Conservation (phyloP, 2,329 filamentous ascomycete genomes). For the Penicillium sp. region DNA sequence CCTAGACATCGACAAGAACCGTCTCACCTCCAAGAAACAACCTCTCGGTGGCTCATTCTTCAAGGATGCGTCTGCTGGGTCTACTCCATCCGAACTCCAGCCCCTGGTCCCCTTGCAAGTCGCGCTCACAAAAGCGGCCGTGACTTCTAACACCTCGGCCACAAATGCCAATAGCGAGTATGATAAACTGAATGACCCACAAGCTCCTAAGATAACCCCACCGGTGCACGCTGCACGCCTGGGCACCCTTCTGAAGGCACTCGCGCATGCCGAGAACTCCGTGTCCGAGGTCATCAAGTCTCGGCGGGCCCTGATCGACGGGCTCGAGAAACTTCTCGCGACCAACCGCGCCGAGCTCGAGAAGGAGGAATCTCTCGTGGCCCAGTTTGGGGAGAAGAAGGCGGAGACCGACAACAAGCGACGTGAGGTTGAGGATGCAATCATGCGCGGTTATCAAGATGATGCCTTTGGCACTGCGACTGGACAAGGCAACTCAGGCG, state of each 20-base stretch:
- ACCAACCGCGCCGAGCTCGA: conserved; percentile 70
- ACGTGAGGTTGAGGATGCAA: conserved; percentile 84
- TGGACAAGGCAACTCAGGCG: conserved; percentile 36
- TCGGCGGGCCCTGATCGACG: conserved; percentile 73
- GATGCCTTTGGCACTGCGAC: conserved; percentile 54
- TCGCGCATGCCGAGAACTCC: conserved; percentile 85
- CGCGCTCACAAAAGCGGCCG: conserved; percentile 70
- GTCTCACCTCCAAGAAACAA: conserved; percentile 56
- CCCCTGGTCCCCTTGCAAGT: conserved; percentile 75
- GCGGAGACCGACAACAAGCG: conserved; percentile 77
- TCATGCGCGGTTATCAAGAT: conserved; percentile 77
- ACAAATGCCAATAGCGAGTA: conserved; percentile 78
- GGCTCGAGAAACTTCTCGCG: conserved; percentile 78
- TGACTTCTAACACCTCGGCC: conserved; percentile 67
- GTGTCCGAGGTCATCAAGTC: conserved; percentile 89
- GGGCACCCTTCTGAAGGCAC: conserved; percentile 82
- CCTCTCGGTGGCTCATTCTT: conserved; percentile 71
- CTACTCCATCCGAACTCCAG: conserved; percentile 74
- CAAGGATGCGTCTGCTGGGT: conserved; percentile 53
- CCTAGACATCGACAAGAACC: conserved; percentile 59
- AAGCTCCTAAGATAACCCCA: conserved; percentile 69
- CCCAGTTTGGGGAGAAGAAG: conserved; percentile 67
- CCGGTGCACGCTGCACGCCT: conserved; percentile 91
- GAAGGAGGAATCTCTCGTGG: conserved; percentile 68
- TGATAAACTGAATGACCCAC: conserved; percentile 75